phyloP scores from a whole-genome alignment of 208 protist species.

The Trypanosoma mega region DNA sequence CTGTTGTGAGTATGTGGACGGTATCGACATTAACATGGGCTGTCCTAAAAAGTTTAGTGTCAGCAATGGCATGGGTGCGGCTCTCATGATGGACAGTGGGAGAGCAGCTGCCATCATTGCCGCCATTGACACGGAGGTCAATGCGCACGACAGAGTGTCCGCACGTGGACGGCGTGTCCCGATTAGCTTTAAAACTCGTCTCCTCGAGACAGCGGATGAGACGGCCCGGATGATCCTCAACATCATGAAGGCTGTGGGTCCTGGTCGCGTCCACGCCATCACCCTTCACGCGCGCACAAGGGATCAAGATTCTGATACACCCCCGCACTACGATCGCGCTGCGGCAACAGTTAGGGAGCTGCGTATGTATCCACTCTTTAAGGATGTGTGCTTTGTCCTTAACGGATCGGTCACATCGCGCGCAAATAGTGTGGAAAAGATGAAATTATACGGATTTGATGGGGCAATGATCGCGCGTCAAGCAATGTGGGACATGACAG shows the following conservation, averaged over 20 bases:
- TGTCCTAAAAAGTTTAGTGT: slow-evolving; percentile 98
- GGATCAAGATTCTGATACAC: slow-evolving; percentile 52
- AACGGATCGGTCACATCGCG: slow-evolving; percentile 65
- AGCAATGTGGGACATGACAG: slow-evolving; percentile 92
- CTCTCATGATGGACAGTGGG: slow-evolving; percentile 80
- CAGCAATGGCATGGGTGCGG: slow-evolving; percentile 95
- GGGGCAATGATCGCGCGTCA: slow-evolving; percentile 95
- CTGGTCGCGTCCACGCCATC: slow-evolving; percentile 66
- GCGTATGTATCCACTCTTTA: slow-evolving; percentile 27
- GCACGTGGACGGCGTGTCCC: slow-evolving; percentile 31
- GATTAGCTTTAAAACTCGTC: slow-evolving; percentile 83
- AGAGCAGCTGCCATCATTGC: slow-evolving; percentile 67
- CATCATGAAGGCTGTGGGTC: slow-evolving; percentile 45
- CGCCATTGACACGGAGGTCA: slow-evolving; percentile 53
- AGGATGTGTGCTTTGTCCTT: slow-evolving; percentile 64
- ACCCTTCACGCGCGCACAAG: slow-evolving; percentile 82
- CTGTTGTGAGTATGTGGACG: slow-evolving; percentile 92
- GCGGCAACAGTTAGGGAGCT: slow-evolving; percentile 44
- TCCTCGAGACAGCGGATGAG: slow-evolving; percentile 43
- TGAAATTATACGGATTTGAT: slow-evolving; percentile 65
- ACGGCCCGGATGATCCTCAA: slow-evolving; percentile 69
- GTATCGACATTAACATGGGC: slow-evolving; percentile 99
- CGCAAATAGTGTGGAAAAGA: slow-evolving; percentile 41
- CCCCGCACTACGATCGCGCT: slow-evolving; percentile 60
- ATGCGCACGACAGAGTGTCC: slow-evolving; percentile 16